Conservation (phyloP, 805 yeast genomes). For the Yamadazyma scolyti region DNA sequence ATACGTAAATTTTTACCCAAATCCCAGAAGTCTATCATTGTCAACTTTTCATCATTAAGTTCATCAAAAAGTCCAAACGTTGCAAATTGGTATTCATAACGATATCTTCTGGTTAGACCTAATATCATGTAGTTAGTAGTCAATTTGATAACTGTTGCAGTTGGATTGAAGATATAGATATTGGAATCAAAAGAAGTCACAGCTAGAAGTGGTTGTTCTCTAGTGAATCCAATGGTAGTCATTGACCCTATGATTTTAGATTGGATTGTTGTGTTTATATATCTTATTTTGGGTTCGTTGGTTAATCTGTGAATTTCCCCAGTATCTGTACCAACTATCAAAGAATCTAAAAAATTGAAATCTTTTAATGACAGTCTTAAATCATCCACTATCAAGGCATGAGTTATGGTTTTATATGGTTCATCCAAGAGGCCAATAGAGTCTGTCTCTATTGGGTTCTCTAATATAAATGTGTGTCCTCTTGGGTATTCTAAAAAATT, state of each 20-base stretch:
- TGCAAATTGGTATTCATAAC: conserved; percentile 19
- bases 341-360: conserved; percentile 14
- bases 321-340: conserved; percentile 16
- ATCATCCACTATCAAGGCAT: conserved; percentile 1
- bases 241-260: conserved; percentile 5
- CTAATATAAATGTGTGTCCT: conserved; percentile 3
- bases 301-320: conserved; percentile 17
- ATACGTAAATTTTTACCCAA: conserved; percentile 8
- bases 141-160: conserved; percentile 12
- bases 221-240: conserved; percentile 5
- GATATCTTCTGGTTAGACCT: conserved; percentile 16
- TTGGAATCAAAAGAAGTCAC: conserved; percentile 6
- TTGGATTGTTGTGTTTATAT: conserved; percentile 9
- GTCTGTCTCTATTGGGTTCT: conserved; percentile 4
- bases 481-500: conserved; percentile 28
- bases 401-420: conserved; percentile 2
- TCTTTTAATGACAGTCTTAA: conserved; percentile 1
- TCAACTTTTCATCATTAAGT: conserved; percentile 1
- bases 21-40: conserved; percentile 29
- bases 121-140: conserved; percentile 17
- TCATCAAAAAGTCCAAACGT: conserved; percentile 18
- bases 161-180: conserved; percentile 8
- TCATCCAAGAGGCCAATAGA: conserved; percentile 3
- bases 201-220: conserved; percentile 6
- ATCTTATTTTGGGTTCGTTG: conserved; percentile 13